Conservation (phyloP, 306 rosid genomes). For the Cucumis hystrix region DNA sequence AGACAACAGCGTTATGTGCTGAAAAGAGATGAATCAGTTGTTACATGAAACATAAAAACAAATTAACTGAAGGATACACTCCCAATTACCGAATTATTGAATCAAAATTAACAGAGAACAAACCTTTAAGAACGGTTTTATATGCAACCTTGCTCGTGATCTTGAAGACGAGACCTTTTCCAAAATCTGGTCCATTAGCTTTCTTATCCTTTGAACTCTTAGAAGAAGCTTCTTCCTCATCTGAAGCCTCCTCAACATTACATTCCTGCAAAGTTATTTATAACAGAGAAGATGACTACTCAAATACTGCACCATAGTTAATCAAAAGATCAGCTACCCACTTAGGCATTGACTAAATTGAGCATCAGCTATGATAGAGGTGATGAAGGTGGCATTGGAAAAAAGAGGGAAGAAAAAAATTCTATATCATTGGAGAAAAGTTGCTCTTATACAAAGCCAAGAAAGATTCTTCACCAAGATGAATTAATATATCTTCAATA, state of each 20-base stretch:
- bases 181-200: slow-evolving; percentile 60
- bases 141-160: slow-evolving; percentile 79
- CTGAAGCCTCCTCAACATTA: slow-evolving; percentile 65
- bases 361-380: neutral
- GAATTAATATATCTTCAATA: no score
- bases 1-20: slow-evolving; percentile 75
- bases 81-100: neutral
- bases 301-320: neutral
- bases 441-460: neutral
- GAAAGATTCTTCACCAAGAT: no score
- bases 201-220: slow-evolving; percentile 87
- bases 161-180: slow-evolving; percentile 67
- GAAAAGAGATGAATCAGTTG: slow-evolving; percentile 18
- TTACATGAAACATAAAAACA: neutral
- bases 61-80: neutral
- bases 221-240: slow-evolving; percentile 51
- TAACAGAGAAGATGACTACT: slow-evolving; percentile 1
- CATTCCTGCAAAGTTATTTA: slow-evolving; percentile 52
- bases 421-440: neutral
- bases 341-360: neutral
- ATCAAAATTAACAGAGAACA: neutral
- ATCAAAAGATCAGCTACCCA: neutral
- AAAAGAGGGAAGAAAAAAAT: neutral
- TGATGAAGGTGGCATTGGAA: neutral
- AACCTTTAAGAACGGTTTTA: slow-evolving; percentile 90